Evolutionary conservation across 2,329 filamentous ascomycete genomes (phyloP), one percentile per base, ranked within the genome.

Genomic region (Verruconis gallopava): DNA sequence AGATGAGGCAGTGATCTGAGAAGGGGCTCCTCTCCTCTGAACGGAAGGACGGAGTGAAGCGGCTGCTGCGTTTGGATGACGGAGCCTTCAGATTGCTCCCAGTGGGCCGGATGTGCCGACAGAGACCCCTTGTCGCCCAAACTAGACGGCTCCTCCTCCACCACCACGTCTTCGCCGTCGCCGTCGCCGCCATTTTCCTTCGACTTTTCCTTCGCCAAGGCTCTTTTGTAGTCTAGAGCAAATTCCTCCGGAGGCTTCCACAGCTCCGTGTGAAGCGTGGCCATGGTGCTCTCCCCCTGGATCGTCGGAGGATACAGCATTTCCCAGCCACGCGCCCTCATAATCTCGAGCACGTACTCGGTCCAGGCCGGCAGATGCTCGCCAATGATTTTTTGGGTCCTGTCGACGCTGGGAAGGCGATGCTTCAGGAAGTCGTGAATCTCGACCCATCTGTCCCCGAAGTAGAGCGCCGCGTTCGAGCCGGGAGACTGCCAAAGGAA

Each of bases 401-500:
- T 49, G 18, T 51, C 53, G 12, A 56, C 49, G 6, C 9, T n/a
- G n/a, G n/a, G 25, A 6, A 88, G 63, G 4, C 78, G 67, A 37
- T 73, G 70, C 9, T 81, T 74, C 2, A 93, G 71, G 51, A 93
- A 91, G 9, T 77, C 73, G 55, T 95, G 86, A 6, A 94, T 71
- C 50, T 93, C 84, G 11, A 74, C 65, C 91, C 91, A 98, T 54
- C 81, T 86, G 37, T 85, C 75, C 34, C 88, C 86, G 43, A 91
- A 77, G 55, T 89, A 80, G 6, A 98, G 68, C 9, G 79, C 75
- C 1, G 89, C 88, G 48, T 91, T 81, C 53, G 80, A 84, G 49
- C 78, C 82, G 4, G 89, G 88, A 2, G 79, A 76, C 60, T 94
- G 82, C 79, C 86, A 94, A 5, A 93, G 65, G 53, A 93, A 93